Evolutionary conservation across 768 basidiomycete genomes (phyloP), one percentile per base, ranked within the genome.

Genomic region (Pulveroboletus sp.): DNA sequence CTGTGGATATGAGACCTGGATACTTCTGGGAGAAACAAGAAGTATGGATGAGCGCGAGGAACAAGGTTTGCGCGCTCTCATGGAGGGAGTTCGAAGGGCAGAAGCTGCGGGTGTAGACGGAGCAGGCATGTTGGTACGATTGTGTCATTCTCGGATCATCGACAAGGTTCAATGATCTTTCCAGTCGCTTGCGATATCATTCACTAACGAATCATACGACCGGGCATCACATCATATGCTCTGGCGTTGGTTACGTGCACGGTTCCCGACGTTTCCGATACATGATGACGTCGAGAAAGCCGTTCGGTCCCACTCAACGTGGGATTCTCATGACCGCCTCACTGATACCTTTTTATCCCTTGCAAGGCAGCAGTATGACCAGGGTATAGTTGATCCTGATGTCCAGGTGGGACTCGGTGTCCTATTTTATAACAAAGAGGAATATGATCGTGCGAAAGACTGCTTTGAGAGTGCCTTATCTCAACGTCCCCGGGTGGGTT

Each of bases 391-490:
- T 58, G 91, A 97, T 63, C 80, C 95, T 0, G 93, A 97, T 49
- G 84, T 96, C 5, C 96, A 99, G 69, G 84, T 93, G 46, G 95
- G 86, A 1, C 76, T 99, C 13, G 96, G 96, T 8, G 86, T 97
- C 13, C 69, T 98, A 47, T 96, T 91, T 66, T 99, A 98, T 67
- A 88, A 82, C 39, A 89, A 86, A 62, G 76, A 75, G 14, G 85
- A 93, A 57, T 98, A 92, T 59, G 88, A 87, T 39, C 80, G 83
- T 27, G 93, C 94, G 3, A 89, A 89, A 63, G 94, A 97, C 62
- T 99, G 96, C 65, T 99, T 97, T 68, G 86, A 88, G 58, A 83
- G 85, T 41, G 95, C 94, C 0, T 70, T 99, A 42, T 79, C 81
- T 31, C 79, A 80, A 21, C 76, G 86, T 31, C 95, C 96, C 5